Evolutionary conservation across 306 rosid species (phyloP), one percentile per base, ranked within the genome.

Genomic region (Mimosa bimucronata): DNA sequence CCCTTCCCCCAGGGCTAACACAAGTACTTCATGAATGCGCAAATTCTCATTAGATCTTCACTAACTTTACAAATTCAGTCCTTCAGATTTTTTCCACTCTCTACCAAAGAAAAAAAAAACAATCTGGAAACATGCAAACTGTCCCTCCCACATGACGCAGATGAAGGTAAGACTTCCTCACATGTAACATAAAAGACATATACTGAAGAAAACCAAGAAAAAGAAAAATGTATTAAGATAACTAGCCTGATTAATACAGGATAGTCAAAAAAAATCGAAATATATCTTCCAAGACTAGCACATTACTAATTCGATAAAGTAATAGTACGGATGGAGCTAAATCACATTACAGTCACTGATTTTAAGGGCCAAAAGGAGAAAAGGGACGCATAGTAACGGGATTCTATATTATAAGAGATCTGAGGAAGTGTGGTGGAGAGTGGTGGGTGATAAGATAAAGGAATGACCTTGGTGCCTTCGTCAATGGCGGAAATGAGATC

Each of bases 401-500:
- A 76, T 60, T 60, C 19, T 34, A 71, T 40, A 25, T 21, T 67
- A 77, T 40, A 16, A 41, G 75, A 77, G 62, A 74, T 83, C 34
- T 14, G 48, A 58, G 48, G 6, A 1, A 80, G 26, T 3, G 82
- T 34, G 0, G 18, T 7, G 67, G 6, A 9, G 10, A n/a, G 48
- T 52, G 6, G 71, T 13, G 60, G 48, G 69, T 75, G 46, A 50
- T 53, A 2, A 29, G n/a, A 82, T 50, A 57, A 45, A 8, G 19
- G 78, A 70, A 8, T 38, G 29, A 95, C 98, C 98, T 92, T 95
- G 37, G 91, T 80, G 87, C 93, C 98, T 75, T 89, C 93, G 14
- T 89, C 91, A 48, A 91, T 92, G 89, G 98, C 93, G 81, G 94
- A 85, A n/a, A 90, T 89, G 92, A 95, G 98, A 91, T 95, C 98